Conservation (phyloP, 345 rosid species). For the Eucalyptus marginata region DNA sequence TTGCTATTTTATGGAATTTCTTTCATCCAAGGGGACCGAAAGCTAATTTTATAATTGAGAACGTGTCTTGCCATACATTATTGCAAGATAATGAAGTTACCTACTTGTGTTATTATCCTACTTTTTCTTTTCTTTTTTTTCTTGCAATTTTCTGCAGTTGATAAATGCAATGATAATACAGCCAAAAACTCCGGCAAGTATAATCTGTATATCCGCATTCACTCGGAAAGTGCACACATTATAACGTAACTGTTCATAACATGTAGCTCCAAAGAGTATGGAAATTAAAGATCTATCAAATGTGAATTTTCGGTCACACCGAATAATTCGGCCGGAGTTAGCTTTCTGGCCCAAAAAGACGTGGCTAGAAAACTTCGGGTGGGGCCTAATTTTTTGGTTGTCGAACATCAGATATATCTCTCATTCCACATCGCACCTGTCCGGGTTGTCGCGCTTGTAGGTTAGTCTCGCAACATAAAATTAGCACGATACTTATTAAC, state of each 20-base stretch:
- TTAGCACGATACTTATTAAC: neutral
- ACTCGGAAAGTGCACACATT: neutral
- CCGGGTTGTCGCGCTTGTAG: neutral
- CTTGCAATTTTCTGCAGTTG: neutral
- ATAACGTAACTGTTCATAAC: neutral
- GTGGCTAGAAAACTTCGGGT: neutral
- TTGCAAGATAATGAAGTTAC: neutral
- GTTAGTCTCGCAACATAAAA: neutral
- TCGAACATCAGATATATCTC: neutral
- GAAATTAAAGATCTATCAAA: neutral
- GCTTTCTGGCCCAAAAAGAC: neutral
- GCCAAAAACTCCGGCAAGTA: neutral
- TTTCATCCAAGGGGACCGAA: neutral
- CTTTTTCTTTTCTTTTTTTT: neutral
- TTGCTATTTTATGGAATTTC: neutral
- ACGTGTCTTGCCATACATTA: neutral
- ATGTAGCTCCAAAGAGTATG: neutral
- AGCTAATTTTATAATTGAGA: neutral
- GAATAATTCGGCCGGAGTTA: neutral
- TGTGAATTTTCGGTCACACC: neutral
- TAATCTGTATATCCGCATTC: neutral
- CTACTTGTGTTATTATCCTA: neutral
- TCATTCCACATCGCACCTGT: neutral
- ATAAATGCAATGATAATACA: neutral
- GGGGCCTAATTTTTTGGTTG: neutral